Evolutionary conservation across 129 eudicot genomes (phyloP).

Genomic region (Lactuca saligna): DNA sequence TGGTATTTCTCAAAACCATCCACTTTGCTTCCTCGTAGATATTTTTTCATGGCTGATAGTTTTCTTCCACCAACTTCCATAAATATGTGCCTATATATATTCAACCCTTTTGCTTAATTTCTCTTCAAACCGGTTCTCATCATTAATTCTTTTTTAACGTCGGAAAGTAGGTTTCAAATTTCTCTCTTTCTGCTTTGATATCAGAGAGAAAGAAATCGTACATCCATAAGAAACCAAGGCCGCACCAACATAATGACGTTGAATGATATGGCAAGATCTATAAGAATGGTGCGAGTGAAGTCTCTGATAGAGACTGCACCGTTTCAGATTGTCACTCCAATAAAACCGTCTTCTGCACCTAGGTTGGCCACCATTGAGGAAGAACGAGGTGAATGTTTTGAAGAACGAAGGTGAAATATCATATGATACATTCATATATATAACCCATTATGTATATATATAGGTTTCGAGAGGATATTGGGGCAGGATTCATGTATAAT

Average conservation of each 20-base stretch:
- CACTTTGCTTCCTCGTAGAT: conserved; percentile 1
- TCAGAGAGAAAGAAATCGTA: conserved; percentile 31
- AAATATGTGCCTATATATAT: conserved; percentile 33
- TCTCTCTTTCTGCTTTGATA: conserved; percentile 36
- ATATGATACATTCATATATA: background rate
- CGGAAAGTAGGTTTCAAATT: conserved; percentile 27
- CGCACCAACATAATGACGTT: conserved; percentile 40
- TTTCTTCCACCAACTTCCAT: conserved; percentile 5
- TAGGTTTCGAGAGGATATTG: conserved; percentile 25
- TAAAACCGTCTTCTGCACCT: conserved; percentile 46
- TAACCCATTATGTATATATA: background rate
- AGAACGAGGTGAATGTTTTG: conserved; percentile 48
- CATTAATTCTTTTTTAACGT: conserved; percentile 15
- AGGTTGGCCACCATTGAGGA: conserved; percentile 54
- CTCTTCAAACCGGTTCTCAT: conserved; percentile 23
- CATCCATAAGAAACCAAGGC: conserved; percentile 22
- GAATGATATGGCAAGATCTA: conserved; percentile 41
- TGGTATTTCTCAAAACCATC: conserved; percentile 27
- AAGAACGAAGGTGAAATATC: conserved; percentile 29
- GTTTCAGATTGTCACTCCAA: conserved; percentile 34
- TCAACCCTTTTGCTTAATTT: background rate
- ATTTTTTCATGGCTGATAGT: conserved; percentile 30
- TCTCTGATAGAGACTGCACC: conserved; percentile 46
- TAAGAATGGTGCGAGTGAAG: conserved; percentile 35
- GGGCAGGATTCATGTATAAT: conserved; percentile 26